Base-by-base conservation (phyloP, 495 filamentous ascomycete species). In the Neurospora tetraspora region DNA sequence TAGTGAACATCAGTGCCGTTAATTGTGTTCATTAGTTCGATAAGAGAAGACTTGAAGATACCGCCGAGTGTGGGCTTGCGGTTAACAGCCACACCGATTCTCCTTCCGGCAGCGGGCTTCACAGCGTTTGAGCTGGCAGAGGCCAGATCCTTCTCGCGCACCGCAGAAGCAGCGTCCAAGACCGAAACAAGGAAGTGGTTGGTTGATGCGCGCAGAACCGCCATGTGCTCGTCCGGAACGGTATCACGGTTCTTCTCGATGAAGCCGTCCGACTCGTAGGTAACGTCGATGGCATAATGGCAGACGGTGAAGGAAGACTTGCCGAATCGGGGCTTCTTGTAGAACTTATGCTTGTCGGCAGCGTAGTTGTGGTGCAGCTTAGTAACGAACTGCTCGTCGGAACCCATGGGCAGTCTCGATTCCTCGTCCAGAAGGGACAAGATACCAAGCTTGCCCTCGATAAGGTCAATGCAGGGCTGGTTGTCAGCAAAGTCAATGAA, bases 401-500 rank as follows among this genome's bases (percentile, higher is more conserved):
- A 95, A 47, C 96, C 96, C 91, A 98, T 98, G 2, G 96, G 96
- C 69, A 99, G 84, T 73, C 96, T 89, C 42, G 95, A 98, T 80
- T 99, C 96, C 83, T 99, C 96, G 77, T 99, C 96, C 27, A 99
- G 83, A 65, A 99, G 88, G 31, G 94, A 91, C 70, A 99, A 82
- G 71, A 99, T 91, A 77, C 96, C 96, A 45, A 99, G 86, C 81
- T 97, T 98, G 65, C 93, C 94, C 83, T 99, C 96, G 75, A 99
- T 99, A 53, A 99, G 83, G 81, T 99, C 96, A 78, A 99, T 99
- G 83, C 96, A 99, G n/a, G 96, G 96, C 81, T 98, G 94, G 77
- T 99, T 99, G 80, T 99, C 96, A 69, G 96, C 97, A 83, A 98
- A 99, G 80, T 99, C 96, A 84, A 99, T 99, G 80, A 98, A 99